Evolutionary conservation across 441 rosid species (phyloP), one percentile per base, ranked within the genome.

Genomic region (Pelargonium fulgidum): DNA sequence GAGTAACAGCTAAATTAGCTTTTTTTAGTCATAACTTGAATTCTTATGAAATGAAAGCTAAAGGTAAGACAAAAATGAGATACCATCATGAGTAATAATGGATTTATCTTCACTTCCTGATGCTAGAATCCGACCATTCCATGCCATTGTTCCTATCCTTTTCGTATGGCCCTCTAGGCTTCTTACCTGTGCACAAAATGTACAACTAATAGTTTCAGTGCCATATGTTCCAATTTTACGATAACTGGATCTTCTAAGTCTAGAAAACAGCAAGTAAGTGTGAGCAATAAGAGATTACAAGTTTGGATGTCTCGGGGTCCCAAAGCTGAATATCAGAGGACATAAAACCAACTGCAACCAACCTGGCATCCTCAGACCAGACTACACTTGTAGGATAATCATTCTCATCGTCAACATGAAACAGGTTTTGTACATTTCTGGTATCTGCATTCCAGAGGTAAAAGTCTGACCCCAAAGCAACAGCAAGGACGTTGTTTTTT

Each of bases 11-110:
- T 13, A 48, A 11, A 48, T 48, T 4, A 48, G 54, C n/a, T 1
- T 4, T 11, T 48, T 48, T 48, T 48, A 11, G 12, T 48, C 54
- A 48, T 48, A 3, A 12, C 4, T 12, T 48, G 12, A 10, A 48
- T 14, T 48, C 16, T 3, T 48, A 1, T 14, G n/a, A 22, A 16
- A 22, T 26, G 1, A 47, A 33, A 10, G 17, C 26, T 44, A 12
- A 10, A 24, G 4, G 48, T 14, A 62, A 29, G 26, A 24, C 26
- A 24, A 24, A 24, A 24, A 67, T 62, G 16, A 66, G 24, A 9
- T 77, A 81, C 86, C 84, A 69, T 86, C 87, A 48, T 83, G 85
- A 54, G 80, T 80, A 36, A 76, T 71, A 65, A 84, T 81, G 64
- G 75, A 70, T 73, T 70, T 80, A 68, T 86, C 87, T 7, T 20